Base-by-base conservation (phyloP, 805 yeast species). In the Saturnispora sanitii region DNA sequence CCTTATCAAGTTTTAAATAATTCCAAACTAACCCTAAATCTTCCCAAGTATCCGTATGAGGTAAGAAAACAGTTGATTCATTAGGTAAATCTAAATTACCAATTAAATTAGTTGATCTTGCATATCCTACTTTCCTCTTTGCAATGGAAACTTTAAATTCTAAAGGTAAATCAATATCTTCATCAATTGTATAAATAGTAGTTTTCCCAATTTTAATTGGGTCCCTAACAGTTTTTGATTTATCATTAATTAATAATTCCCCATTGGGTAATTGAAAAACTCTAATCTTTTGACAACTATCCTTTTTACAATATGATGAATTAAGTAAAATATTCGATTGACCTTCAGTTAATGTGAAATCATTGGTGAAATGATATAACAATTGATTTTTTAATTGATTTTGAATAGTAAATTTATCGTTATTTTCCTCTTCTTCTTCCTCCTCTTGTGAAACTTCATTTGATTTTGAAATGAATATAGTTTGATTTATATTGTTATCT, bases 41-140 rank as follows among this genome's bases (percentile, higher is more conserved):
- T 18, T 70, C 68, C 95, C 95, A 87, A 0, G 88, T 72, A 32
- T 67, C 64, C 23, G 82, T 77, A 43, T 87, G 79, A 0, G 97
- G 97, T 22, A 88, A 62, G 40, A 88, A 73, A 0, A 80, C 60
- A 0, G 96, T 75, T 61, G 86, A 85, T 0, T 94, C 94, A 17
- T 63, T 52, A 17, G 62, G 58, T 25, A 84, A 56, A 7, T 66
- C 69, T 33, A 75, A 65, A 13, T 69, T 60, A 36, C 72, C 68
- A 44, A 88, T 56, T 48, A 74, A 75, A 15, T 67, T 62, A 35
- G 86, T 53, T 0, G 94, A 77, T 45, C 66, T 72, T 3, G 94
- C 71, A 51, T 92, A 82, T 38, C 72, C 69, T 37, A 68, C 65
- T 37, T 72, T 63, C 0, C 83, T 77, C 8, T 43, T 40, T 3